phyloP scores from a whole-genome alignment of 352 stramenopile species.

The Globisporangium lucens region DNA sequence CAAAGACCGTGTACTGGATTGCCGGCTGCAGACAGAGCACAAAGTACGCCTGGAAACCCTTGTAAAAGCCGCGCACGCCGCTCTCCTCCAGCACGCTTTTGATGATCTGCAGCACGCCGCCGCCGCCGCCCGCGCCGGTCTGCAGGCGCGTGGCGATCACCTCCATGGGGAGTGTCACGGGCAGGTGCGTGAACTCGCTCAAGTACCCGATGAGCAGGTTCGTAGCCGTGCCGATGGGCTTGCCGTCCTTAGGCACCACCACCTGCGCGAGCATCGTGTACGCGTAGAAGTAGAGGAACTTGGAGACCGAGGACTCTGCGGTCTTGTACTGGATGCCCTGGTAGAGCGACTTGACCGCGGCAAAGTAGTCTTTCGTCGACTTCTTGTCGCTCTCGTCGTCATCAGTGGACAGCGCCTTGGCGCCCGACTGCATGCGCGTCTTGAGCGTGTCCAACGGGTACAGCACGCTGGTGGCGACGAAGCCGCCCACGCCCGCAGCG shows the following conservation, averaged over 20 bases:
- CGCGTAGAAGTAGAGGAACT: conserved; percentile 90
- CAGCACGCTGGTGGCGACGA: conserved; percentile 71
- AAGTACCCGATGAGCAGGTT: conserved; percentile 83
- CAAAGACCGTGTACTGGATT: conserved; percentile 97
- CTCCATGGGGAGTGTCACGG: conserved; percentile 85
- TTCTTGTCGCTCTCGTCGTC: conserved; percentile 20
- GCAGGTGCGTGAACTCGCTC: conserved; percentile 75
- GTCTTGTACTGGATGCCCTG: conserved; percentile 85
- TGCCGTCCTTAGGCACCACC: conserved; percentile 53
- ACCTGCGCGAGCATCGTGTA: conserved; percentile 81
- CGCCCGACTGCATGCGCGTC: conserved; percentile 82
- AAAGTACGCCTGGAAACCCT: conserved; percentile 89
- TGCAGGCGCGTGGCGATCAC: conserved; percentile 86
- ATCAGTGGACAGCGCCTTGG: conserved; percentile 42
- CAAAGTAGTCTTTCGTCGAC: conserved; percentile 30
- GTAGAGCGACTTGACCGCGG: conserved; percentile 66
- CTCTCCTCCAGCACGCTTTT: conserved; percentile 65
- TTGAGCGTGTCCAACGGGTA: conserved; percentile 89
- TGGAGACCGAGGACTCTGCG: conserved; percentile 77
- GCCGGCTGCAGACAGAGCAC: conserved; percentile 96
- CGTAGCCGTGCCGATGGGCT: conserved; percentile 56
- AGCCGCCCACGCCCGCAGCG: conserved; percentile 69
- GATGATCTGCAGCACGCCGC: conserved; percentile 59
- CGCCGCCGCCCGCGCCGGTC: conserved; percentile 38
- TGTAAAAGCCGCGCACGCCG: conserved; percentile 76